Conservation (phyloP, 2,329 filamentous ascomycete species). For the Apiospora hydei region DNA sequence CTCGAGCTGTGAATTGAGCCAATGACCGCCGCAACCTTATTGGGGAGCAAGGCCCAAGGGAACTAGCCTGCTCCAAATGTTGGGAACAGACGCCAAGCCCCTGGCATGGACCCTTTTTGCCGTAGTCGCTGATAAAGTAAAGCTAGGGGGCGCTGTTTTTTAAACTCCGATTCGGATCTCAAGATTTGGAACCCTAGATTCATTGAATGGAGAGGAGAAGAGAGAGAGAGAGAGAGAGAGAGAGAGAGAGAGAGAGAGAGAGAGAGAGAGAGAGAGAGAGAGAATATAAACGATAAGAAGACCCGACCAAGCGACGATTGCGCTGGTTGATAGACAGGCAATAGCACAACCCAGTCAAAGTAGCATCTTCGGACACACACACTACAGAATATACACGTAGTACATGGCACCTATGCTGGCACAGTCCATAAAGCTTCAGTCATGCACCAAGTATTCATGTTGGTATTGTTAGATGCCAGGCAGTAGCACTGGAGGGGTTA, state of each 20-base stretch:
- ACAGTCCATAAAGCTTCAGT: neutral
- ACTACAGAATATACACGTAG: neutral
- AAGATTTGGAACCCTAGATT: neutral
- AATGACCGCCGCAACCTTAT: neutral
- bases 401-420: neutral
- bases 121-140: neutral
- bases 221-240: neutral
- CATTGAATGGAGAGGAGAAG: neutral
- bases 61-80: conserved; percentile 9
- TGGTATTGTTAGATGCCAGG: neutral
- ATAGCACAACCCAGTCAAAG: neutral
- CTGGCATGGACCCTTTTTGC: neutral
- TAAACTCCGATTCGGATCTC: neutral
- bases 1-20: neutral
- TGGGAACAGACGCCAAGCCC: conserved; percentile 14
- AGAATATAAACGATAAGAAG: neutral
- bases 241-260: neutral
- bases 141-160: neutral
- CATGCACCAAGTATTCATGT: neutral
- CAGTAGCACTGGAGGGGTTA: neutral
- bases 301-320: neutral
- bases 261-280: neutral
- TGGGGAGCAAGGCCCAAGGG: too few species aligned
- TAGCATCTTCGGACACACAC: neutral
- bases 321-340: neutral